A percentile compares a stretch with the other conserved stretches of the same genome.
phyloP scores from a whole-genome alignment of 352 stramenopile species.

The Globisporangium spiculum region DNA sequence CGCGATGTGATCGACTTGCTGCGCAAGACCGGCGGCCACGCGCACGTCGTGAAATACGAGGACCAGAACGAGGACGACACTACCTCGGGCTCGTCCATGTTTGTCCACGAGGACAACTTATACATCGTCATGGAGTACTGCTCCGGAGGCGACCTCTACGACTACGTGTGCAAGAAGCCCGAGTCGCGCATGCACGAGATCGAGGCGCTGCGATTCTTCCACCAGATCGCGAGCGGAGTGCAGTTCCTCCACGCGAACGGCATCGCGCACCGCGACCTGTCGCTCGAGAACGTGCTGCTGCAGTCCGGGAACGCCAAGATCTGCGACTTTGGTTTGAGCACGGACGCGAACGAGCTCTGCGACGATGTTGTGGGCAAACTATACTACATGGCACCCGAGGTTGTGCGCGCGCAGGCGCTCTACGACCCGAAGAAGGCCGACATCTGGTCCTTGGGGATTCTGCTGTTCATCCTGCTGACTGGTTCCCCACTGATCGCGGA shows the following conservation, averaged over 20 bases:
- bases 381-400: slow-evolving; percentile 77
- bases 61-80: slow-evolving; percentile 4
- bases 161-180: slow-evolving; percentile 36
- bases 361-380: slow-evolving; percentile 56
- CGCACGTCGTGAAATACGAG: slow-evolving; percentile 41
- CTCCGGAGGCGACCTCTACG: slow-evolving; percentile 53
- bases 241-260: slow-evolving; percentile 45
- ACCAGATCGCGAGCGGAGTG: slow-evolving; percentile 41
- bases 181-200: slow-evolving; percentile 28
- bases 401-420: slow-evolving; percentile 19
- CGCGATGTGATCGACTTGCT: slow-evolving; percentile 46
- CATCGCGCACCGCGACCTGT: slow-evolving; percentile 56
- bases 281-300: slow-evolving; percentile 60
- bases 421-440: slow-evolving; percentile 48
- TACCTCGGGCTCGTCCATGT: slow-evolving; percentile 23
- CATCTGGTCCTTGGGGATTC: slow-evolving; percentile 55
- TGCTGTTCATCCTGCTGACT: slow-evolving; percentile 60
- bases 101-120: slow-evolving; percentile 35
- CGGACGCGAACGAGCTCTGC: slow-evolving; percentile 31
- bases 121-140: slow-evolving; percentile 73
- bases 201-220: slow-evolving; percentile 34
- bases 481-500: slow-evolving; percentile 46
- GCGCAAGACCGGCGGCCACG: slow-evolving; percentile 28
- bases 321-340: slow-evolving; percentile 66
- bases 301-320: slow-evolving; percentile 38